Percentiles rank a stretch among this genome's conserved stretches.
phyloP scores from a whole-genome alignment of 1,284 basidiomycete species.

The Boletus putidus region DNA sequence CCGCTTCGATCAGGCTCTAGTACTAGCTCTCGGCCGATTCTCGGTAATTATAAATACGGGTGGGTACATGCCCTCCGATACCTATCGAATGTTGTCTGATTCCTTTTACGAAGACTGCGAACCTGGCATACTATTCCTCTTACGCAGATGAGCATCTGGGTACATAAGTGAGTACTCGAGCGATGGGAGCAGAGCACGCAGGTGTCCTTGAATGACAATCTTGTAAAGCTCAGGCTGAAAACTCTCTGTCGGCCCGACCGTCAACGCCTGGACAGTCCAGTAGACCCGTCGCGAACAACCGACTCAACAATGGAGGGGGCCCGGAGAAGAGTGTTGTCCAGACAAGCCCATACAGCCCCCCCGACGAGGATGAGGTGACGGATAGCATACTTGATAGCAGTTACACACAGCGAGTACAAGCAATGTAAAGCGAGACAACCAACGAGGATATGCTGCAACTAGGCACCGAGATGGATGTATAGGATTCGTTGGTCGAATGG shows the following conservation, averaged over 20 bases:
- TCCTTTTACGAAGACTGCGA: conserved; percentile 59
- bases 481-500: not conserved
- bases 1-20: conserved; percentile 88
- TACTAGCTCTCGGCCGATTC: conserved; percentile 79
- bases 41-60: conserved; percentile 88
- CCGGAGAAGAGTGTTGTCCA: too few relatives aligned
- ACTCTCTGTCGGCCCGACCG: conserved; percentile 47
- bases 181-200: conserved; percentile 57
- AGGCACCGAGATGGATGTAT: not conserved
- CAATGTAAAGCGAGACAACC: too few relatives aligned
- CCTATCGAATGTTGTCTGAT: not conserved
- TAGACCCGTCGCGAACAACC: too few relatives aligned
- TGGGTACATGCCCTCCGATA: conserved; percentile 44
- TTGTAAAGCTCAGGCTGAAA: conserved; percentile 57
- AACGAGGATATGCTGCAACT: not conserved
- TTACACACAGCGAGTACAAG: too few relatives aligned
- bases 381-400: too few relatives aligned
- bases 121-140: conserved; percentile 88
- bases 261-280: conserved; percentile 37
- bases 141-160: conserved; percentile 72
- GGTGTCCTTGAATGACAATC: conserved; percentile 53
- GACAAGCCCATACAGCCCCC: too few relatives aligned
- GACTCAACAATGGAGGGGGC: too few relatives aligned
- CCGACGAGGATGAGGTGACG: too few relatives aligned
- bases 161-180: conserved; percentile 62